A percentile compares a stretch with the other conserved stretches of the same genome.
Evolutionary conservation across 2,329 filamentous ascomycete genomes (phyloP).

Genomic region (Xylaria polymorpha): DNA sequence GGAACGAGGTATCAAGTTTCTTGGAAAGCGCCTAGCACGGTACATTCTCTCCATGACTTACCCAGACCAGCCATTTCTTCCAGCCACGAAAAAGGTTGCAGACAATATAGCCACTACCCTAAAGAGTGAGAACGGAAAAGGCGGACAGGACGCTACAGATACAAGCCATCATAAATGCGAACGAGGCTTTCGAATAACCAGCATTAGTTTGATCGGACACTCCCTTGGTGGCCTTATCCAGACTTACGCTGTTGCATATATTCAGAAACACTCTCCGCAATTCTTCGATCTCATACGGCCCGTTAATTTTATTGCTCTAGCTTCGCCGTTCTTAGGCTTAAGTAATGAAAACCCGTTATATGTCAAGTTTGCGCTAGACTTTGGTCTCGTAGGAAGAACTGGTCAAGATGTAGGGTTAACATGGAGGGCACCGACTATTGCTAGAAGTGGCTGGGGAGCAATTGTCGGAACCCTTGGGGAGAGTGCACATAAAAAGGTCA

Average conservation of each 20-base stretch:
- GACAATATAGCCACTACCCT: constrained; percentile 57
- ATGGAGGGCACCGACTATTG: constrained; percentile 89
- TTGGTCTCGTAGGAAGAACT: constrained; percentile 94
- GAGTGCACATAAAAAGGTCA: constrained; percentile 69
- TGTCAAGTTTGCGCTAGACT: constrained; percentile 95
- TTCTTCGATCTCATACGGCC: constrained; percentile 90
- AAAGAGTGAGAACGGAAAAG: constrained; percentile 54
- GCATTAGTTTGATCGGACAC: constrained; percentile 94
- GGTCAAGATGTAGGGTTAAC: constrained; percentile 95
- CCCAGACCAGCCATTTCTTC: constrained; percentile 90
- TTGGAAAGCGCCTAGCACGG: constrained; percentile 93
- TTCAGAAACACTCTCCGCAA: constrained; percentile 91
- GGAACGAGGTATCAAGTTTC: constrained; percentile 94
- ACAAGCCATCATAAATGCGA: constrained; percentile 52
- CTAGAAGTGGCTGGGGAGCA: constrained; percentile 87
- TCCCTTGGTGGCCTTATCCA: constrained; percentile 91
- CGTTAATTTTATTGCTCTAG: constrained; percentile 89
- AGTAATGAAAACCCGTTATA: constrained; percentile 99
- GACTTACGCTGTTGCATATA: constrained; percentile 95
- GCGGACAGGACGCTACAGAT: constrained; percentile 70
- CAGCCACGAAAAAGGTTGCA: constrained; percentile 64
- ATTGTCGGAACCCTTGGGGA: constrained; percentile 84
- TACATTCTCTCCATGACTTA: constrained; percentile 91
- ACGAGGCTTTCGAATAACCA: constrained; percentile 84
- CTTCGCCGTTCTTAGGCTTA: constrained; percentile 87